phyloP scores from a whole-genome alignment of 441 rosid species.

The Codiaeum variegatum region DNA sequence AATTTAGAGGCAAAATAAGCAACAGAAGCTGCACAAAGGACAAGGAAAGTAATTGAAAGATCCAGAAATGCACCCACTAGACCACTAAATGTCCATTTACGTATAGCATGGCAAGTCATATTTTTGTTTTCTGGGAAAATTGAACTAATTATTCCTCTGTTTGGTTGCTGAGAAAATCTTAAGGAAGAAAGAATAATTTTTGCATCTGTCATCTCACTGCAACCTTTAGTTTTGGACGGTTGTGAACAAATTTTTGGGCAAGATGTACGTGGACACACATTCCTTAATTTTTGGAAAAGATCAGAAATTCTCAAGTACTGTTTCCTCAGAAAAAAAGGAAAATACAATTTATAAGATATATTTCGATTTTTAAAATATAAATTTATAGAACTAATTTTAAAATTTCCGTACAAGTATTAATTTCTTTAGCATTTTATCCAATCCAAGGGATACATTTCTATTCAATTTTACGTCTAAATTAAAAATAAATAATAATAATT shows the following conservation, averaged over 20 bases:
- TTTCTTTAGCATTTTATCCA: no score
- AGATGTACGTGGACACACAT: neutral
- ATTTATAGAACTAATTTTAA: no score
- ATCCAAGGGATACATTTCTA: no score
- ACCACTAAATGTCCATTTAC: constrained; percentile 58
- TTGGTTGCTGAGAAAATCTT: neutral
- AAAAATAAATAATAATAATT: no score
- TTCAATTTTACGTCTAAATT: no score
- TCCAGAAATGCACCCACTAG: constrained; percentile 71
- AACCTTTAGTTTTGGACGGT: constrained; percentile 15
- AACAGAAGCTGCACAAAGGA: constrained; percentile 51
- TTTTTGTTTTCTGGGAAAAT: neutral
- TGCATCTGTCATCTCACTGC: neutral
- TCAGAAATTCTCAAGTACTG: neutral
- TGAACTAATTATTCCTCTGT: neutral
- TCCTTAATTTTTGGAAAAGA: neutral
- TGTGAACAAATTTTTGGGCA: neutral
- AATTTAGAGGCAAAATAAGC: constrained; percentile 53
- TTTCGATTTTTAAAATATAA: no score
- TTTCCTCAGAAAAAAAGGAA: no score
- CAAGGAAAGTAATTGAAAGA: constrained; percentile 46
- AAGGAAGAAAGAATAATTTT: neutral
- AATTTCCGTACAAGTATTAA: no score
- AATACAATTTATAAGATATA: no score
- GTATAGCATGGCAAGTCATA: constrained; percentile 48